Base-by-base conservation (phyloP, 176 grass and related monocot genomes). In the Poa annua region DNA sequence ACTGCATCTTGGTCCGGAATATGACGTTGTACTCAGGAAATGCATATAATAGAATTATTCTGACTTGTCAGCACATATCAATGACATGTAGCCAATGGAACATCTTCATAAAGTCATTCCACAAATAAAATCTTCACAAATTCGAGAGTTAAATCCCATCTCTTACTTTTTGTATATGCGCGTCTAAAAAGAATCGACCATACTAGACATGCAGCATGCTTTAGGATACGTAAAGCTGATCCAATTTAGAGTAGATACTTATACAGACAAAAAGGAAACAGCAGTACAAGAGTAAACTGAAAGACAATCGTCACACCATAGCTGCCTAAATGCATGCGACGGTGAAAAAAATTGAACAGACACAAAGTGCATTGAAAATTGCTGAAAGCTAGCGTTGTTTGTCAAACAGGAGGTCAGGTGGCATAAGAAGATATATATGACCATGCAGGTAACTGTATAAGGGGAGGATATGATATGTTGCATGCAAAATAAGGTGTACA, bases 1-100 rank as follows among this genome's bases (percentile, higher is more conserved):
- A 22, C 32, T n/a, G 35, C 25, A 84, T 80, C 45, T 84, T 84
- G 51, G 11, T 66, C 56, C 45, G 2, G 53, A 51, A 42, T 62
- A 61, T 3, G 20, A 5, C 1, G 39, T 8, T 45, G 3, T 45
- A 39, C 67, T 71, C 21, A 45, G 67, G 6, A 65, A 11, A 71
- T 45, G 20, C 67, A 14, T 48, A 48, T 11, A 24, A 7, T 45
- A 25, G 3, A 13, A 26, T 4, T 69, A 75, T 47, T 57, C 7
- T 42, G 39, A 70, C 16, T 60, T 25, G 54, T 10, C 35, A 77
- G 35, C 54, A 61, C 20, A 77, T 16, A 21, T 17, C 44, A 77
- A 77, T 42, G 34, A 61, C 36, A 77, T 74, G 36, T 44, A 48
- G 57, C 7, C 5, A 64, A 79, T 32, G 59, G 11, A 79, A n/a